Evolutionary conservation across 2,329 filamentous ascomycete genomes (phyloP).

Genomic region (Dryadomyces quercus-mongolicae): DNA sequence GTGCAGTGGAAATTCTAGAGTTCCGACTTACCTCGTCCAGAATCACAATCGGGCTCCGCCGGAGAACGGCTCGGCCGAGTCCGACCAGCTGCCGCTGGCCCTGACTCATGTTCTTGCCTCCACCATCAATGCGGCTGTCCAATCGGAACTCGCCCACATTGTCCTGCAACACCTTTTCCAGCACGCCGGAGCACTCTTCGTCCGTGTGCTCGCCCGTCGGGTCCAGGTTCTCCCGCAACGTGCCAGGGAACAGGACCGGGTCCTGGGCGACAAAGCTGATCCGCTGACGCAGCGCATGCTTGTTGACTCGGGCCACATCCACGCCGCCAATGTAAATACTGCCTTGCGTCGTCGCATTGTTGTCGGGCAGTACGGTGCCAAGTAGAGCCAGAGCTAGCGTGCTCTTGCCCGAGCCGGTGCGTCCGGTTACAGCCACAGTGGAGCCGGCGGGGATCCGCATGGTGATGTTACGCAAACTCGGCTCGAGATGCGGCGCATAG

Average conservation of each 20-base stretch:
- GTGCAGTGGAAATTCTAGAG: background rate
- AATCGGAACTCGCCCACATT: slow-evolving; percentile 24
- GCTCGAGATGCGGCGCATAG: slow-evolving; percentile 68
- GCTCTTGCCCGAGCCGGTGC: slow-evolving; percentile 80
- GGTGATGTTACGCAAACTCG: slow-evolving; percentile 54
- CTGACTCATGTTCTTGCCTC: slow-evolving; percentile 50
- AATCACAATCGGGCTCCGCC: slow-evolving; percentile 47
- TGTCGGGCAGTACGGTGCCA: slow-evolving; percentile 38
- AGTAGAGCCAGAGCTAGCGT: slow-evolving; percentile 53
- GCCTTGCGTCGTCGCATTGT: slow-evolving; percentile 23
- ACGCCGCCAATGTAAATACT: slow-evolving; percentile 41
- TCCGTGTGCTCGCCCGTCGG: slow-evolving; percentile 48
- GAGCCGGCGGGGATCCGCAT: slow-evolving; percentile 58
- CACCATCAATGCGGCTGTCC: slow-evolving; percentile 40
- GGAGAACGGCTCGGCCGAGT: slow-evolving; percentile 46
- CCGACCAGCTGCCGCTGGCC: slow-evolving; percentile 51
- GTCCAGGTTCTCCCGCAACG: slow-evolving; percentile 54
- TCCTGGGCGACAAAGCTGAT: slow-evolving; percentile 55
- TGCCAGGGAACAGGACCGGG: slow-evolving; percentile 47
- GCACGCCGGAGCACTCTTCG: slow-evolving; percentile 33
- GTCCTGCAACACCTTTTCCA: slow-evolving; percentile 46
- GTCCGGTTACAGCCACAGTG: slow-evolving; percentile 59
- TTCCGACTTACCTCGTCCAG: slow-evolving; percentile 35
- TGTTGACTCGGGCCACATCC: slow-evolving; percentile 39
- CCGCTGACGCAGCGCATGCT: slow-evolving; percentile 41